Evolutionary conservation across 192 early-diverging fungal genomes (phyloP).

Genomic region (Entophlyctis luteolus): DNA sequence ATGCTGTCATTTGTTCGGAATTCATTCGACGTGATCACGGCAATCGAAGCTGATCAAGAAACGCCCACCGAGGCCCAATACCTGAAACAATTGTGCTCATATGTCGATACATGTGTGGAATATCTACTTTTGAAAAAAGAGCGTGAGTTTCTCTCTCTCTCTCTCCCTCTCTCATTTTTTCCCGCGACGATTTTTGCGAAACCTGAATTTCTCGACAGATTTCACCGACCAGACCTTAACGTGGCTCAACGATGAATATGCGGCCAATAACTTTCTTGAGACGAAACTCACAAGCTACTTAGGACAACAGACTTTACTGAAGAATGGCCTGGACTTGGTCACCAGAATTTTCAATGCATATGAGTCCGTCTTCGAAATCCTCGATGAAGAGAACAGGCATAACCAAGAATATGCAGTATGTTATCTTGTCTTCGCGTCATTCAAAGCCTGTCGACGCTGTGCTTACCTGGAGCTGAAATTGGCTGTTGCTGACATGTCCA

Average conservation of each 20-base stretch:
- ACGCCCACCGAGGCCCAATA: constrained; percentile 8
- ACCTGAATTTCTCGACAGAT: no score
- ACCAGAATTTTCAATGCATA: background rate
- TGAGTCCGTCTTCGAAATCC: background rate
- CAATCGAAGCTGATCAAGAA: background rate
- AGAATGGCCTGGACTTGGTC: background rate
- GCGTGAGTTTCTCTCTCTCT: constrained; percentile 18
- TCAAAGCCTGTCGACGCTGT: constrained; percentile 33
- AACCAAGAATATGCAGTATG: background rate
- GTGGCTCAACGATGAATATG: constrained; percentile 24
- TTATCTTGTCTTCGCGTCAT: constrained; percentile 13
- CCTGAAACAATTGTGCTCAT: background rate
- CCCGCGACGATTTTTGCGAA: background rate
- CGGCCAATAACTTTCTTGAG: constrained; percentile 17
- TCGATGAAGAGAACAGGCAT: background rate
- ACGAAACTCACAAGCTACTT: constrained; percentile 7
- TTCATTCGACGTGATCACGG: background rate
- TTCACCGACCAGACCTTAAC: no score
- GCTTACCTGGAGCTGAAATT: constrained; percentile 40
- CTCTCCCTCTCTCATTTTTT: background rate
- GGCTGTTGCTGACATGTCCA: constrained; percentile 32
- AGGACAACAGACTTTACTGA: background rate
- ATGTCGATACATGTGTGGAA: constrained; percentile 15
- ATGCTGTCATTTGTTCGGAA: constrained; percentile 27
- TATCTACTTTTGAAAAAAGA: constrained; percentile 18